phyloP scores from a whole-genome alignment of 73 alveolate species.

The Symbiodinium natans region DNA sequence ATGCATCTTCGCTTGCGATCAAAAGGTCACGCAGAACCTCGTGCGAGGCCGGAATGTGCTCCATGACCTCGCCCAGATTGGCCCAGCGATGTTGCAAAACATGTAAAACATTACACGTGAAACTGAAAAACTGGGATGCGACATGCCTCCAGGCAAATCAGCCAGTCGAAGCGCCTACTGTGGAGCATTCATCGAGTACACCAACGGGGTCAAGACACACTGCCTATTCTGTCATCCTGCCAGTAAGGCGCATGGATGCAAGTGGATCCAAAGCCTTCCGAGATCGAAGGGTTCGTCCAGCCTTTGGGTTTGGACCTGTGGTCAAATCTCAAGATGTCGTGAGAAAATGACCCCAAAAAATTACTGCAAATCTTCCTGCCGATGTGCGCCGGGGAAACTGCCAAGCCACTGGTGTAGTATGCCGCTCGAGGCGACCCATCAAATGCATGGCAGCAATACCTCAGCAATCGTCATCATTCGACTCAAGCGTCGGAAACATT shows the following conservation, averaged over 20 bases:
- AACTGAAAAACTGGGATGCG: neutral
- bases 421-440: slow-evolving; percentile 53
- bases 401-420: slow-evolving; percentile 68
- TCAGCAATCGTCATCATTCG: neutral
- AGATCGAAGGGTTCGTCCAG: slow-evolving; percentile 64
- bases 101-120: neutral
- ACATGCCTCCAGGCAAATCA: slow-evolving; percentile 58
- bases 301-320: slow-evolving; percentile 79
- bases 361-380: no score
- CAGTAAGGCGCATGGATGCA: no score
- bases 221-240: no score
- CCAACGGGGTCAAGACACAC: no score
- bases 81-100: neutral
- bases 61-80: slow-evolving; percentile 35
- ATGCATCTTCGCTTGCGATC: neutral
- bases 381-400: neutral
- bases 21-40: neutral
- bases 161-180: slow-evolving; percentile 89
- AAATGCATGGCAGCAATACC: slow-evolving; percentile 68
- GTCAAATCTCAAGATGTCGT: no score
- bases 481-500: no score
- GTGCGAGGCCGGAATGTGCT: slow-evolving; percentile 65
- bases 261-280: slow-evolving; percentile 27
- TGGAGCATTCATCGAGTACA: no score
- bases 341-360: no score